Evolutionary conservation across 2,329 filamentous ascomycete genomes (phyloP), one percentile per base, ranked within the genome.

Genomic region (Dendryphion nanum): DNA sequence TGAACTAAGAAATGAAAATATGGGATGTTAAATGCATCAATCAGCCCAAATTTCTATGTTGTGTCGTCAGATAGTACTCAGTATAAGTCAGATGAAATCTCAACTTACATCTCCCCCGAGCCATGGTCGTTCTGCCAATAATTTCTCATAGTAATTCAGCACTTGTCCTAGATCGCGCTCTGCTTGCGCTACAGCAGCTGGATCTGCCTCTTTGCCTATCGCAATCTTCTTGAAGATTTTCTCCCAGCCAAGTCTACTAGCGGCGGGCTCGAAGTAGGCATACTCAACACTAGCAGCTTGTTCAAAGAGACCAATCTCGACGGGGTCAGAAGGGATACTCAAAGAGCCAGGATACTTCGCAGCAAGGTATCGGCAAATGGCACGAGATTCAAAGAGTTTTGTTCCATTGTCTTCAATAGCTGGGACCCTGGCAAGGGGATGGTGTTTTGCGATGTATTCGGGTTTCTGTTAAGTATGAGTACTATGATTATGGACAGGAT

Each of bases 211-310:
- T 14, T 35, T 17, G 16, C 32, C 32, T 14, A 19, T 35, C n/a
- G 23, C 14, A 4, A 35, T 23, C 20, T 28, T 36, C 20, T 36
- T 36, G 33, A 36, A 36, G n/a, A 36, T 10, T 23, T 36, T 36
- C 15, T 36, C 33, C 15, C 14, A 36, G 13, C 33, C 33, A 19
- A 36, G 24, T 36, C n/a, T 36, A n/a, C 33, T 28, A 7, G 18
- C 21, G 17, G 33, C 10, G 19, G 33, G 33, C 12, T 36, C 33
- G 18, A 36, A 36, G 16, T 36, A 36, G 5, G 33, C 12, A 28
- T 36, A 36, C 6, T 36, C 33, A 5, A 36, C 33, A 17, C 33
- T 36, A 15, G 33, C 33, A 12, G 21, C 20, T 26, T 28, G 20
- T 36, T 36, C 33, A n/a, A 26, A 28, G 5, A 3, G 13, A 4